Percentiles rank a stretch among this genome's conserved stretches.
phyloP scores from a whole-genome alignment of 441 rosid species.

The Breynia disticha region DNA sequence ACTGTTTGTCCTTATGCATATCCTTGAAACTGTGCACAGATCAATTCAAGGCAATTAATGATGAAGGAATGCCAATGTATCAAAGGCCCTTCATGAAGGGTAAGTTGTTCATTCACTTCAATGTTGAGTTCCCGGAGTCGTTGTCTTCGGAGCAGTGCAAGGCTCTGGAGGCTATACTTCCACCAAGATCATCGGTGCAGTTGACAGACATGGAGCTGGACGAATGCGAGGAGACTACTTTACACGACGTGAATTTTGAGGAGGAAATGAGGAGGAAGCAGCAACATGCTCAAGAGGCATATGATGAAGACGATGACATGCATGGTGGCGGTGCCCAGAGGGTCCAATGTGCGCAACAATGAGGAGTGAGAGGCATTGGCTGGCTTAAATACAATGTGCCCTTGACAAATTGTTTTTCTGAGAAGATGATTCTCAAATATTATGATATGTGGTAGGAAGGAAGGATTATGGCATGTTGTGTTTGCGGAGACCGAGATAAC shows the following conservation, averaged over 20 bases:
- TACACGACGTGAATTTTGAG: slow-evolving; percentile 77
- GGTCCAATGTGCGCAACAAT: slow-evolving; percentile 96
- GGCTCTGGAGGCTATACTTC: slow-evolving; percentile 59
- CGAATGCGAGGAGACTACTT: slow-evolving; percentile 88
- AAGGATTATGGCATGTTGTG: no score
- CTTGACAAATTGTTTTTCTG: no score
- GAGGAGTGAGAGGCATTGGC: background rate
- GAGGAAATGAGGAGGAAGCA: slow-evolving; percentile 85
- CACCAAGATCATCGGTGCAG: slow-evolving; percentile 40
- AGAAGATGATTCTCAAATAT: no score
- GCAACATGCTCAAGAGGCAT: slow-evolving; percentile 57
- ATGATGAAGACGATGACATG: slow-evolving; percentile 75
- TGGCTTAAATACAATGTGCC: no score
- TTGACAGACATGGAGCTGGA: slow-evolving; percentile 85
- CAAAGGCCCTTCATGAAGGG: slow-evolving; percentile 92
- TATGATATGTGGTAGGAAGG: no score
- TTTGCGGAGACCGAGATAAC: no score
- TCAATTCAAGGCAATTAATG: slow-evolving; percentile 72
- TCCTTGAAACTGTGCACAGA: slow-evolving; percentile 25
- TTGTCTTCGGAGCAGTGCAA: slow-evolving; percentile 54
- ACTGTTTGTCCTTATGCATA: background rate
- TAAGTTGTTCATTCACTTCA: slow-evolving; percentile 77
- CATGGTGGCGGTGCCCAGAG: slow-evolving; percentile 78
- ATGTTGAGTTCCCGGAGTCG: slow-evolving; percentile 75
- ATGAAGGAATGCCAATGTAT: slow-evolving; percentile 92